Base-by-base conservation (phyloP, 2,329 filamentous ascomycete genomes). In the Lachnellula hyalina region DNA sequence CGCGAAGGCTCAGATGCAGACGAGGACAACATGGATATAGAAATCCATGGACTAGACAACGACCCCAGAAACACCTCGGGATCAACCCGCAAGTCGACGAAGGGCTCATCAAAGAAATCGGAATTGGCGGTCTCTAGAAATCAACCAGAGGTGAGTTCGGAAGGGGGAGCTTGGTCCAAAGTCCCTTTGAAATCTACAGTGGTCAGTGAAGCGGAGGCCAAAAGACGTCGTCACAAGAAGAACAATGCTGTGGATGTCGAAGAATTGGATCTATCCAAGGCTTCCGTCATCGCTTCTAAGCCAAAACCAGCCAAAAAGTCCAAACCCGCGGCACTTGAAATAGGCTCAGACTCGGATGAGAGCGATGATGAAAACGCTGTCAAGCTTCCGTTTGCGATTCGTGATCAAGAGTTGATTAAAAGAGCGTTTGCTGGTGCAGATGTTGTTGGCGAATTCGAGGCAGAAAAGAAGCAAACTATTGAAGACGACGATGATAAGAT, bases 381-480 rank as follows among this genome's bases (percentile, higher is more conserved):
- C 48, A 77, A 80, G 59, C 72, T 84, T 2, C 81, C 81, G 2
- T 74, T 85, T 51, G 77, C 79, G 21, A 78, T 84, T 63, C 77
- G 77, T 49, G 82, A 85, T 63, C 77, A 80, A 61, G 83, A 85
- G 40, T 82, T 96, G 55, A 85, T 96, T 54, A 85, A 87, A 59
- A 81, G 85, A 62, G 92, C 90, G 4, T 96, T 99, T 70, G 93
- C 92, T 2, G 91, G 90, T 42, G 84, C 92, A 65, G 89, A 96
- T 68, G 89, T 95, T 1, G 84, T 87, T 8, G 82, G 82, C 46
- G 85, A 91, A 40, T 99, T 97, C 68, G 82, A 83, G 54, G 79
- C 79, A 38, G 92, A 97, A 68, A 97, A 97, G 74, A 79, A 78
- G 15, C 82, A 83, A 49, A 76, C 82, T 1, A 82, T 84, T 17